Evolutionary conservation across 192 early-diverging fungal species (phyloP).

Genomic region (Oehlia diaphana): DNA sequence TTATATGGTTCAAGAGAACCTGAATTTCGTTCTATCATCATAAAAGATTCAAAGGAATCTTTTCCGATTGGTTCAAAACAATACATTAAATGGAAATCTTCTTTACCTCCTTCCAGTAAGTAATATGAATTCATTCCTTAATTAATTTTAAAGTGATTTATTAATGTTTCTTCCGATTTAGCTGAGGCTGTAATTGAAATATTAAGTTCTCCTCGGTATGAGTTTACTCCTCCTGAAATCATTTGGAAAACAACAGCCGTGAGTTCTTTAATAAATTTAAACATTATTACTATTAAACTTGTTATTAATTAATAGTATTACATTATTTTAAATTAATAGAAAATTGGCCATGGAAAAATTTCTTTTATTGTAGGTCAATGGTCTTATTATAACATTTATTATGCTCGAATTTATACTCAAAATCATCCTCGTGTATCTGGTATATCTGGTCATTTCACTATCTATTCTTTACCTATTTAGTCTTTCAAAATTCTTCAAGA

Average conservation of each 20-base stretch:
- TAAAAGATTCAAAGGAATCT: background rate
- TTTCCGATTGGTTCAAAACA: background rate
- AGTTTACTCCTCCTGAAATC: constrained; percentile 6
- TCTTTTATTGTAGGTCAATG: background rate
- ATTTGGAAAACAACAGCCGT: constrained; percentile 17
- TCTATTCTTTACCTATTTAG: constrained; percentile 4
- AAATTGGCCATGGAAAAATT: background rate
- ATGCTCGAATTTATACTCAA: constrained; percentile 13
- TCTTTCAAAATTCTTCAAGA: too few relatives aligned
- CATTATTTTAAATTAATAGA: background rate
- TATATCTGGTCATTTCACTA: constrained; percentile 6
- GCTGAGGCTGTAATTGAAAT: constrained; percentile 11
- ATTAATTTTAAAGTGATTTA: background rate
- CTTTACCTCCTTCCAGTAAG: background rate
- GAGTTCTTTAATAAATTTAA: background rate
- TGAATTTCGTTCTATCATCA: background rate
- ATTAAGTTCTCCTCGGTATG: background rate
- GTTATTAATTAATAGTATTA: background rate
- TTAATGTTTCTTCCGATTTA: background rate
- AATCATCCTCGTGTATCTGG: background rate
- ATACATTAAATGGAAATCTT: background rate
- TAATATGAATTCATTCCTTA: background rate
- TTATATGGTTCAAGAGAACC: constrained; percentile 2
- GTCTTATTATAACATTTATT: constrained; percentile 5
- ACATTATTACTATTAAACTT: background rate